Evolutionary conservation across 129 eudicot species (phyloP), one percentile per base, ranked within the genome.

Genomic region (Lonicera japonica): DNA sequence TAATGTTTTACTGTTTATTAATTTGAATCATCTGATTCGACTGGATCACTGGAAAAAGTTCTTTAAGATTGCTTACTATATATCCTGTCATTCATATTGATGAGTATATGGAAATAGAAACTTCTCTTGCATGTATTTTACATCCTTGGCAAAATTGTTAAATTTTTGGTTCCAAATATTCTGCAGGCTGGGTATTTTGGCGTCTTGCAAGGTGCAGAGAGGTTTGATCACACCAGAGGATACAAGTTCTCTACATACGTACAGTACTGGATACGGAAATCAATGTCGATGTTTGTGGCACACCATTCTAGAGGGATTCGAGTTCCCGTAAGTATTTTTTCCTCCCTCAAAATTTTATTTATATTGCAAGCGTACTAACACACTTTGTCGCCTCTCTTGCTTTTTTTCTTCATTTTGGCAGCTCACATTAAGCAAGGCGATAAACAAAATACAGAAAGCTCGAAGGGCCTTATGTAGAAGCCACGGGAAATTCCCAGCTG

Each of bases 241-340:
- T 90, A 77, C 74, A 70, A 82, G 56, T 86, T 90, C 71, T 90
- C 97, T n/a, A 90, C 95, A 8, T 90, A 90, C 63, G 92, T 90
- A 60, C 95, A 90, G 56, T 86, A 90, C 54, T 90, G 97, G 97
- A 83, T 90, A 38, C 77, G 85, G 73, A 90, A 86, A 56, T 82
- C 87, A 12, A 74, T 90, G 77, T 77, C 86, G 36, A 76, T 62
- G 63, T 76, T 81, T 36, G 72, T 90, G 25, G 81, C 88, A 13
- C 79, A 70, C 24, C 86, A 90, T 73, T 78, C 87, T 34, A 86
- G 94, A 81, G 97, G 89, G 81, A 71, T 90, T 51, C 68, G 84
- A 61, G 68, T 90, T 63, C 97, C 97, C 55, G 97, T 90, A 83
- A 39, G 84, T 54, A 56, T 8, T 52, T 34, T 10, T 48, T 40